Evolutionary conservation across 2,329 filamentous ascomycete genomes (phyloP).

Genomic region (Pseudocercospora fuligena): DNA sequence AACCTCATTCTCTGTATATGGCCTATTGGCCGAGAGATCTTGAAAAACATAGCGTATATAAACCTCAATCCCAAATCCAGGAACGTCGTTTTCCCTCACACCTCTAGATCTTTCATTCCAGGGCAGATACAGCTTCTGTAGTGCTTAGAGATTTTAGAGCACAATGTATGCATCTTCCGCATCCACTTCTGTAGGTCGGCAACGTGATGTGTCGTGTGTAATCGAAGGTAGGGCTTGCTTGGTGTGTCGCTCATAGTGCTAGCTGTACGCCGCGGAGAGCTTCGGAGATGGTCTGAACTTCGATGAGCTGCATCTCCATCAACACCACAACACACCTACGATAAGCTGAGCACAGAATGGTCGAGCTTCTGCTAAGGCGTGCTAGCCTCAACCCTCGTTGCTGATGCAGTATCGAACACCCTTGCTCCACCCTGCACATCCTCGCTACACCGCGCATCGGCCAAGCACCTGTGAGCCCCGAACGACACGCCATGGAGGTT

Average conservation of each 20-base stretch:
- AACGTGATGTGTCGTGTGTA: neutral
- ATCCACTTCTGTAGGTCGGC: neutral
- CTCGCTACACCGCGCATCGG: neutral
- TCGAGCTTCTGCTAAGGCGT: neutral
- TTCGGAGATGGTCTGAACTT: neutral
- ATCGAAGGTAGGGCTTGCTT: neutral
- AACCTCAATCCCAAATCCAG: neutral
- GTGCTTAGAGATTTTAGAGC: neutral
- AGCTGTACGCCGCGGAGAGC: neutral
- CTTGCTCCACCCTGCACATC: neutral
- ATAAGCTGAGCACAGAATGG: neutral
- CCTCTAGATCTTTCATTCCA: neutral
- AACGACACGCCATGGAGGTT: too few relatives aligned
- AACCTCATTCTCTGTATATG: neutral
- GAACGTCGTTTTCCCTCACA: neutral
- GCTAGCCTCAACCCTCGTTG: too few relatives aligned
- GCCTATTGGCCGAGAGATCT: neutral
- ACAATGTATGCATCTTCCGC: neutral
- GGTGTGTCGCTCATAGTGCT: neutral
- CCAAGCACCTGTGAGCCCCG: too few relatives aligned
- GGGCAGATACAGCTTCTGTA: neutral
- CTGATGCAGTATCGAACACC: neutral
- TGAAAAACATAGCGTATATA: neutral
- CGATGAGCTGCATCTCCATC: neutral
- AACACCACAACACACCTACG: neutral